Percentiles rank a stretch among this genome's conserved stretches.
These are phyloP conservation scores for Aethionema arabicum DNA, from an alignment of 345 rosid genomes.

Conservation along the genomic window DNA sequence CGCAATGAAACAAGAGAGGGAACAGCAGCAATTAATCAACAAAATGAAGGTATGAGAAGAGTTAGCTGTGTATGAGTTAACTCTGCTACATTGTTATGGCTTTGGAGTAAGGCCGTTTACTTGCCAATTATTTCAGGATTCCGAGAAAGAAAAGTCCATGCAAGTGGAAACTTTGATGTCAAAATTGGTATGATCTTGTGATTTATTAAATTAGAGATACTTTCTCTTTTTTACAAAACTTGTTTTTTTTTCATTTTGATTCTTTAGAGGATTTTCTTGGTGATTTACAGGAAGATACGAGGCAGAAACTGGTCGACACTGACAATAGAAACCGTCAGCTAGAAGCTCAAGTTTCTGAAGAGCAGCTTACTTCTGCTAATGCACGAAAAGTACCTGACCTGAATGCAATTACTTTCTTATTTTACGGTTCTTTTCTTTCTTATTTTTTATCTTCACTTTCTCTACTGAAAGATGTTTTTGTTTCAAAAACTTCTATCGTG, in stretches of 20 bases:
- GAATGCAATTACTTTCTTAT: constrained; percentile 15
- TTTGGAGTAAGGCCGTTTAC: constrained; percentile 25
- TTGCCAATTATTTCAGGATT: constrained; percentile 51
- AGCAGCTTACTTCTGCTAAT: constrained; percentile 59
- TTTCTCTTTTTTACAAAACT: background rate
- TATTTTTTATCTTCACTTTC: constrained; percentile 4
- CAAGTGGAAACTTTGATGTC: constrained; percentile 75
- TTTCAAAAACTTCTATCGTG: constrained; percentile 29
- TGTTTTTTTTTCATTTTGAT: constrained; percentile 6
- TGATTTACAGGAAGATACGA: constrained; percentile 69
- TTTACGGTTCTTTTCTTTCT: constrained; percentile 15
- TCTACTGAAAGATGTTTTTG: constrained; percentile 20
- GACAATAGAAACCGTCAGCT: constrained; percentile 90
- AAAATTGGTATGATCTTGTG: constrained; percentile 61
- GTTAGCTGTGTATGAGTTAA: constrained; percentile 16
- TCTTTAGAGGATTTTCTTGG: constrained; percentile 14
- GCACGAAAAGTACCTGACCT: constrained; percentile 58
- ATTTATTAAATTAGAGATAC: constrained; percentile 12
- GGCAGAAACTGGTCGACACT: constrained; percentile 78
- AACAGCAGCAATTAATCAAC: constrained; percentile 75
- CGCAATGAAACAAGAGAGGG: constrained; percentile 63
- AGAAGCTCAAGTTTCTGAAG: constrained; percentile 77
- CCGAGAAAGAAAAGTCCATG: constrained; percentile 71
- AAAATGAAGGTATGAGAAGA: constrained; percentile 70
- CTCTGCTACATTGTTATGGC: constrained; percentile 13